Base-by-base conservation (phyloP, 1,284 basidiomycete genomes). In the Sanghuangporus baumii region DNA sequence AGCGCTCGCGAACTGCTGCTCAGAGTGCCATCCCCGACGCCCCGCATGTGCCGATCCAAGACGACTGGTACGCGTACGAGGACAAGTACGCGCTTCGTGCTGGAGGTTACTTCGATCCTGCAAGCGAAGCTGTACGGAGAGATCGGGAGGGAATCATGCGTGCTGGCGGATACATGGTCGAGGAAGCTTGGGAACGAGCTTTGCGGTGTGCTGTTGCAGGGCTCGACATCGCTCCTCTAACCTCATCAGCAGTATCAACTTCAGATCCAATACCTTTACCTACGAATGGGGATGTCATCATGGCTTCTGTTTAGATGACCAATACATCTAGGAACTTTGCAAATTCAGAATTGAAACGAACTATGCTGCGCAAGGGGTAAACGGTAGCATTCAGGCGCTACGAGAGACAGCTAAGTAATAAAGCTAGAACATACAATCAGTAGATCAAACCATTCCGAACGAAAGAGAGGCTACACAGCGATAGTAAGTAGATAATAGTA, bases 151-250 rank as follows among this genome's bases (percentile, higher is more conserved):
- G 89, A 3, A 87, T 90, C 69, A 90, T 93, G 83, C 79, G 89
- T 50, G 93, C 86, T 8, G 95, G 93, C 16, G 94, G 93, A 1
- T 97, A 92, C 72, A 81, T 81, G 67, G 78, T 94, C 9, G 82
- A 88, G 63, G 86, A 94, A 71, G 91, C 91, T 57, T 96, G 94
- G 94, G 88, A 91, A 69, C 82, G 93, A 68, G 93, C 93, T 23
- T 73, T 96, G 54, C 78, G 89, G 57, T 83, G 75, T 67, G 90
- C 91, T 1, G 88, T 95, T 20, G 88, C 89, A 61, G 89, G 85
- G 1, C 73, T 96, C 60, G 87, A 89, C 67, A 71, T 91, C 34
- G 61, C 70, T 43, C 81, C 82, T 2, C 71, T 77, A 18, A 36
- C 58, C 8, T 62, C 51, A 38, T 43, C 48, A 36, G 34, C 56